These are phyloP conservation scores for Hansenula lynferdii DNA, from an alignment of 1,139 yeast species.

Conservation along the genomic window DNA sequence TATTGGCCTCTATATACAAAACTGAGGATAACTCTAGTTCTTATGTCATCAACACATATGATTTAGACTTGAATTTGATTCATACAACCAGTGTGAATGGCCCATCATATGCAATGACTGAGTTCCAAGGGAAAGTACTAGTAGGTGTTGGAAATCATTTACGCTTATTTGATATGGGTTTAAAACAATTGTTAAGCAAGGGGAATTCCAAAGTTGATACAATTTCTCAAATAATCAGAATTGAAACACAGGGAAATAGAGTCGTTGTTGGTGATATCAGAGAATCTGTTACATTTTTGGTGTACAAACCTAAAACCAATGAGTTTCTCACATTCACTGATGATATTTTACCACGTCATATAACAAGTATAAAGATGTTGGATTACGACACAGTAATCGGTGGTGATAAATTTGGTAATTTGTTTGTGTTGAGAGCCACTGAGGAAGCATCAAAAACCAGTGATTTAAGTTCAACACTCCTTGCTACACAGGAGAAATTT, in stretches of 20 bases:
- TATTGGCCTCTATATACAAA: conserved; percentile 47
- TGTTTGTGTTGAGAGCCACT: conserved; percentile 63
- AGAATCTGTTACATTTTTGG: conserved; percentile 56
- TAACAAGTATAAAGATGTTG: conserved; percentile 52
- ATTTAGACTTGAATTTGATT: conserved; percentile 38
- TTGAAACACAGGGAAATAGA: conserved; percentile 53
- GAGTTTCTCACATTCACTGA: conserved; percentile 61
- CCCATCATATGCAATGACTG: conserved; percentile 43
- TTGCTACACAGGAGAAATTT: conserved; percentile 29
- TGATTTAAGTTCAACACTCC: conserved; percentile 25
- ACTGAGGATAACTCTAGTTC: conserved; percentile 25
- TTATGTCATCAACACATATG: conserved; percentile 30
- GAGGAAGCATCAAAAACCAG: conserved; percentile 24
- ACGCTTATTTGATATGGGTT: conserved; percentile 70
- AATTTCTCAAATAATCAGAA: conserved; percentile 41
- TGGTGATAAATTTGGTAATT: conserved; percentile 89
- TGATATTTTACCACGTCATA: conserved; percentile 64
- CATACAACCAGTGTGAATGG: conserved; percentile 60
- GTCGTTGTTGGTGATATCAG: conserved; percentile 65
- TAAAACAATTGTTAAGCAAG: conserved; percentile 71
- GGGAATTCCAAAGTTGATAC: conserved; percentile 39
- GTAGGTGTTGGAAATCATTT: conserved; percentile 53
- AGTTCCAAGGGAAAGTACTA: conserved; percentile 59
- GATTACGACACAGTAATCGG: conserved; percentile 76
- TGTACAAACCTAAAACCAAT: conserved; percentile 47